phyloP scores from a whole-genome alignment of 495 filamentous ascomycete species.

The Letharia lupina region DNA sequence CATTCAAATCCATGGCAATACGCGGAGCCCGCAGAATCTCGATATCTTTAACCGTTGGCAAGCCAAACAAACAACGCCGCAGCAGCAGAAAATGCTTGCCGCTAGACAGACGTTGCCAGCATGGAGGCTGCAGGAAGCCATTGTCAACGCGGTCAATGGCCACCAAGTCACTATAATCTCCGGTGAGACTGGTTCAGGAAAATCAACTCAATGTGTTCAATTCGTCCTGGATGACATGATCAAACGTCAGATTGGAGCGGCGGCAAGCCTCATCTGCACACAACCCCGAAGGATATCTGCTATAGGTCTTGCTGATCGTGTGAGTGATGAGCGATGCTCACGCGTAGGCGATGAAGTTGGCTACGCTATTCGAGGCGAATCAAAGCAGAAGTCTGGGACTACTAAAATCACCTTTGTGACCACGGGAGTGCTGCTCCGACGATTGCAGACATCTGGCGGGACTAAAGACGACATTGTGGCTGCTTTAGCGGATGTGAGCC shows the following conservation, averaged over 20 bases:
- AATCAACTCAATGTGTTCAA: conserved; percentile 94
- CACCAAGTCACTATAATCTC: conserved; percentile 92
- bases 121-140: conserved; percentile 70
- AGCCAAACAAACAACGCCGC: conserved; percentile 44
- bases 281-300: conserved; percentile 94
- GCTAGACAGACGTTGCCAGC: conserved; percentile 71
- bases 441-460: conserved; percentile 79
- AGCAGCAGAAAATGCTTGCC: conserved; percentile 60
- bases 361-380: conserved; percentile 90
- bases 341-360: conserved; percentile 81
- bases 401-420: conserved; percentile 96
- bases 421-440: conserved; percentile 86
- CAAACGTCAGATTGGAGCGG: conserved; percentile 57
- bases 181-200: conserved; percentile 93
- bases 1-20: conserved; percentile 31
- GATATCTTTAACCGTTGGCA: conserved; percentile 44
- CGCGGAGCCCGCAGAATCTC: conserved; percentile 33
- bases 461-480: conserved; percentile 65
- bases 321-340: conserved; percentile 82
- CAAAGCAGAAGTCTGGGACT: conserved; percentile 51
- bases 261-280: conserved; percentile 90
- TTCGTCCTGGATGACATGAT: conserved; percentile 94
- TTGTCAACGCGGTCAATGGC: conserved; percentile 60
- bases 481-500: conserved; percentile 79
- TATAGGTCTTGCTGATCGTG: conserved; percentile 85